Percentiles rank a stretch among this genome's conserved stretches.
Conservation (phyloP, 192 early-diverging fungal species). For the Backusella psychrophila region DNA sequence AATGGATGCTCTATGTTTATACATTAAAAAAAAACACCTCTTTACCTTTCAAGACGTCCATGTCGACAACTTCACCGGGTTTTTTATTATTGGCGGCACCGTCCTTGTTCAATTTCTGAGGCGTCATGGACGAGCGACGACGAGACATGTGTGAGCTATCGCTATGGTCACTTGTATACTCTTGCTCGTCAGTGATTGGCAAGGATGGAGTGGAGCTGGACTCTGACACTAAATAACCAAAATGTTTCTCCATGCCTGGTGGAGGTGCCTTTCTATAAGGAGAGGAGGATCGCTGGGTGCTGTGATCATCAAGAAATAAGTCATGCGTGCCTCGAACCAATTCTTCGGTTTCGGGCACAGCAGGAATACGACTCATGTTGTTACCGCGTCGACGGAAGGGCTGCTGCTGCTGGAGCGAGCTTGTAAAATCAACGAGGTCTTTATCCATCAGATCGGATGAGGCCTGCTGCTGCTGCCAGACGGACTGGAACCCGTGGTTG, state of each 20-base stretch:
- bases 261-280: not conserved
- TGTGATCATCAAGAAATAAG: not conserved
- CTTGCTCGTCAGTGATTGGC: not conserved
- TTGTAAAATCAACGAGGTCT: constrained; percentile 13
- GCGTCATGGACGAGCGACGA: not conserved
- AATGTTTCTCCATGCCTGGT: constrained; percentile 11
- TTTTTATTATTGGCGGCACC: constrained; percentile 55
- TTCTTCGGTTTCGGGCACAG: constrained; percentile 7
- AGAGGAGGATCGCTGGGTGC: not conserved
- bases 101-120: constrained; percentile 24
- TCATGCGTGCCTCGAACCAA: not conserved
- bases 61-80: constrained; percentile 70
- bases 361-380: constrained; percentile 7
- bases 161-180: constrained; percentile 38
- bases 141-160: constrained; percentile 15
- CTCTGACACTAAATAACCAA: constrained; percentile 10
- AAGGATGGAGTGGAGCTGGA: not conserved
- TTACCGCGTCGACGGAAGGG: not conserved
- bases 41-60: constrained; percentile 69
- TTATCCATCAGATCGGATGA: not conserved
- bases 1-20: not conserved
- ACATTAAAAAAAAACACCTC: not conserved
- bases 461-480: not conserved
- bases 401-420: constrained; percentile 5
- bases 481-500: constrained; percentile 1